phyloP scores from a whole-genome alignment of 495 filamentous ascomycete genomes.

The Lophium mytilinum region DNA sequence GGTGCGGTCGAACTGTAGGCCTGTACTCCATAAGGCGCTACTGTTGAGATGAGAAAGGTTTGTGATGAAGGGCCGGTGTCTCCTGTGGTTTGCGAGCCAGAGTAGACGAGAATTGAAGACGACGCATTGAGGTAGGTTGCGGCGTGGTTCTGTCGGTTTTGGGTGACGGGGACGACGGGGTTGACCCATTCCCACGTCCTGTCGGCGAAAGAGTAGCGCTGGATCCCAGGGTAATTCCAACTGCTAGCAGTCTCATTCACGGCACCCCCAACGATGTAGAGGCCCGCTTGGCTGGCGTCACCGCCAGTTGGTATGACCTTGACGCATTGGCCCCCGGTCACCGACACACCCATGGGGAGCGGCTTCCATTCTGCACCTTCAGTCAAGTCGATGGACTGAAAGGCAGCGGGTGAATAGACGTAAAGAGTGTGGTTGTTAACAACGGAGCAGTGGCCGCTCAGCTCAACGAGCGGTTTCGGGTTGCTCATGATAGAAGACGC shows the following conservation, averaged over 20 bases:
- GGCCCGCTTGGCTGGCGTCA: constrained; percentile 46
- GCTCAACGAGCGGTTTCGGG: constrained; percentile 47
- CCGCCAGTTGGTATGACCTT: constrained; percentile 45
- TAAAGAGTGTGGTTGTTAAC: constrained; percentile 81
- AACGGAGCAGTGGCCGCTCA: constrained; percentile 73
- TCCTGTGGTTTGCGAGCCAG: constrained; percentile 49
- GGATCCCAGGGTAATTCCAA: constrained; percentile 64
- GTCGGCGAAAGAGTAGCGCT: constrained; percentile 71
- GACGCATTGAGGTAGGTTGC: constrained; percentile 65
- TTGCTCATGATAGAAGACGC: constrained; percentile 13
- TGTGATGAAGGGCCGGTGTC: constrained; percentile 46
- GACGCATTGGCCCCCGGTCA: constrained; percentile 72
- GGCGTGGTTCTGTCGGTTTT: constrained; percentile 64
- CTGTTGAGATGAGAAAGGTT: constrained; percentile 65
- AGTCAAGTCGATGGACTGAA: constrained; percentile 63
- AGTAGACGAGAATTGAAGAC: constrained; percentile 72
- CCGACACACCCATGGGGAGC: constrained; percentile 54
- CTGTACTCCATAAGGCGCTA: constrained; percentile 48
- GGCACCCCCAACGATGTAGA: constrained; percentile 80
- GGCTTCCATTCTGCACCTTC: constrained; percentile 62
- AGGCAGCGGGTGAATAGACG: constrained; percentile 65
- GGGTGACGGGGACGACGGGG: constrained; percentile 46
- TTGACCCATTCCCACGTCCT: constrained; percentile 65
- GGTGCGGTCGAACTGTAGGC: constrained; percentile 47
- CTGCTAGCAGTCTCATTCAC: constrained; percentile 41